Base-by-base conservation (phyloP, 2,329 filamentous ascomycete genomes). In the Fusarium dlaminii region DNA sequence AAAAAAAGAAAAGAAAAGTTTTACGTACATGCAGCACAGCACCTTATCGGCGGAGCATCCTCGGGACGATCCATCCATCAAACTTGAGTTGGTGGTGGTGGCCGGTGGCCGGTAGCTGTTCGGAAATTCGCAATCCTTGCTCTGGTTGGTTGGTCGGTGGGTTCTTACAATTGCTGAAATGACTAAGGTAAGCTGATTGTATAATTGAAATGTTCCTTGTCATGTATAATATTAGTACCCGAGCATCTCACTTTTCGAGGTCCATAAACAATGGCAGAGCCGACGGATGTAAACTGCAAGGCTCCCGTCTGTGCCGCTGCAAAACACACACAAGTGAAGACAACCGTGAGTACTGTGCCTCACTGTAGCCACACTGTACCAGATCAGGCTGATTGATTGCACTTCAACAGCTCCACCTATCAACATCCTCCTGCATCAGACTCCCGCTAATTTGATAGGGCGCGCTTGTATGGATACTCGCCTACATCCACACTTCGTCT, bases 1-100 rank as follows among this genome's bases (percentile, higher is more conserved):
- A 68, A 70, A 70, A 63, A 65, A 63, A 61, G 63, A 58, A 66
- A 65, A 62, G 66, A 58, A 57, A 74, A 73, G 75, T 75, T 61
- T 69, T 73, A 67, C 70, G 68, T 68, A 66, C 62, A 63, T 63
- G 58, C 30, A 34, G 58, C 24, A 34, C 42, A 39, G 52, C 48
- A 75, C 68, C 72, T 76, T 72, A 71, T 77, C 69, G 72, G 75
- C 75, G 75, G 75, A 77, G 75, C 68, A 77, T 77, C 75, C 52
- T 77, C 75, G 75, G 75, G 69, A 68, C 68, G 69, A 72, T 72
- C 52, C 63, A 72, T 72, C 46, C 30, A 64, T 29, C 24, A 55
- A 55, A 58, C 29, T 12, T 24, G 49, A 52, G 30, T 29, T 27
- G 22, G 22, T 52, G 56, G 29, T 36, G 40, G 32, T 58, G 55